Conservation (phyloP, 2,329 filamentous ascomycete genomes). For the Colletotrichum coccodes region DNA sequence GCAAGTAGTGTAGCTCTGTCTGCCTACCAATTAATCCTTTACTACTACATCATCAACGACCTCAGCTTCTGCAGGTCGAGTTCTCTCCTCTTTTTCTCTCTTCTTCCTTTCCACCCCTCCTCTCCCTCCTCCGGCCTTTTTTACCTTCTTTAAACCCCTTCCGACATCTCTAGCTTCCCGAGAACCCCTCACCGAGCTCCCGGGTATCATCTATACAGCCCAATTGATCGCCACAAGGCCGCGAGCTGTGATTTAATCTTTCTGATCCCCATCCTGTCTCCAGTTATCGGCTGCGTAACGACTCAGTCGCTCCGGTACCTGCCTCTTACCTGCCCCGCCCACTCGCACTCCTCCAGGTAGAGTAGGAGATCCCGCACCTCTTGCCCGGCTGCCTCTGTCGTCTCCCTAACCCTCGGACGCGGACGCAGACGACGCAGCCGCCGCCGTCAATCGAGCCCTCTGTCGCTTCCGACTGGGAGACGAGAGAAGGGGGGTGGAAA, state of each 20-base stretch:
- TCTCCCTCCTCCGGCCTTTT: background rate
- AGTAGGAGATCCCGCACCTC: constrained; percentile 1
- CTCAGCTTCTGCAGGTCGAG: constrained; percentile 12
- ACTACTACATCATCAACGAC: constrained; percentile 29
- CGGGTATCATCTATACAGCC: constrained; percentile 24
- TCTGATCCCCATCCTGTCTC: constrained; percentile 21
- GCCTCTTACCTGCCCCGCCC: constrained; percentile 13
- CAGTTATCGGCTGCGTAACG: constrained; percentile 30
- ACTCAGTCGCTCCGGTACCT: constrained; percentile 27
- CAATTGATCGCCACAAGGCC: constrained; percentile 21
- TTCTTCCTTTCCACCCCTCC: background rate
- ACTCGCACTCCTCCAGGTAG: constrained; percentile 16
- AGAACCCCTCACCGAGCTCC: background rate
- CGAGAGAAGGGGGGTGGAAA: background rate
- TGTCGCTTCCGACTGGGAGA: constrained; percentile 6
- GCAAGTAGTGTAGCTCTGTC: background rate
- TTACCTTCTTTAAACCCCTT: background rate
- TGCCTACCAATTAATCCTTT: background rate
- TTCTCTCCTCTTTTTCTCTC: constrained; percentile 4
- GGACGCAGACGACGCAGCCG: constrained; percentile 20
- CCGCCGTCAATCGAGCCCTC: constrained; percentile 5
- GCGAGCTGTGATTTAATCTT: constrained; percentile 28
- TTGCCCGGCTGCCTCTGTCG: constrained; percentile 6
- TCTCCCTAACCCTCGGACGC: constrained; percentile 13
- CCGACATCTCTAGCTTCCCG: background rate